phyloP scores from a whole-genome alignment of 192 early-diverging fungal species.

The Lunasporangiospora selenospora region DNA sequence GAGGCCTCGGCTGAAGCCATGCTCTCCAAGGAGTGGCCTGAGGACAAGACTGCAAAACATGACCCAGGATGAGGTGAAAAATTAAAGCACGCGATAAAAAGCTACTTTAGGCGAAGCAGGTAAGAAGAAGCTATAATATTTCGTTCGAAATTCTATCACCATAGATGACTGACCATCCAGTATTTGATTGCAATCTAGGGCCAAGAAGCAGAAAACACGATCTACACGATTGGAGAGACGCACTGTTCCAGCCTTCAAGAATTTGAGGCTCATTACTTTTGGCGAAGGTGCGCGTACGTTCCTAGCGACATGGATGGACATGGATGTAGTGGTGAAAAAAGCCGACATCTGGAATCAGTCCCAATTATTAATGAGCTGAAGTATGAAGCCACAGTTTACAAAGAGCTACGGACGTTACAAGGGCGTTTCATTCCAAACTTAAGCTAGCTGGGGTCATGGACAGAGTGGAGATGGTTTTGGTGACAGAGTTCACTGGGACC shows the following conservation, averaged over 20 bases:
- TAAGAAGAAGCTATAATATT: not conserved
- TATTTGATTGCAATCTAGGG: not conserved
- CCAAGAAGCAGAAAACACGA: too few relatives aligned
- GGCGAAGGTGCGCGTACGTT: constrained; percentile 7
- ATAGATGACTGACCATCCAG: not conserved
- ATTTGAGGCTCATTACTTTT: constrained; percentile 5
- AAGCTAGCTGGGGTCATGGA: constrained; percentile 10
- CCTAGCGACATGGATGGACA: constrained; percentile 9
- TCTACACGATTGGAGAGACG: not conserved
- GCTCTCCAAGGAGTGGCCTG: not conserved
- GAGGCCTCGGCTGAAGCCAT: not conserved
- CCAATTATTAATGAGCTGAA: constrained; percentile 13
- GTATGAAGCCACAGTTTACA: constrained; percentile 29
- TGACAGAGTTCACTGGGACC: constrained; percentile 3
- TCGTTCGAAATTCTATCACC: not conserved
- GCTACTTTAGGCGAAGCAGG: constrained; percentile 1
- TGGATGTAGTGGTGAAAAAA: constrained; percentile 20
- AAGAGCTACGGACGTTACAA: constrained; percentile 13
- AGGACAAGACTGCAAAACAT: not conserved
- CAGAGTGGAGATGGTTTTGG: constrained; percentile 15
- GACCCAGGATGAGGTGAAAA: constrained; percentile 1
- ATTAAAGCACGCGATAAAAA: not conserved
- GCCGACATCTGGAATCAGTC: constrained; percentile 15
- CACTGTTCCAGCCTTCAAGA: not conserved
- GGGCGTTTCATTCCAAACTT: constrained; percentile 13